phyloP scores from a whole-genome alignment of 1,139 yeast genomes.

The Hyphopichia buzzinii region DNA sequence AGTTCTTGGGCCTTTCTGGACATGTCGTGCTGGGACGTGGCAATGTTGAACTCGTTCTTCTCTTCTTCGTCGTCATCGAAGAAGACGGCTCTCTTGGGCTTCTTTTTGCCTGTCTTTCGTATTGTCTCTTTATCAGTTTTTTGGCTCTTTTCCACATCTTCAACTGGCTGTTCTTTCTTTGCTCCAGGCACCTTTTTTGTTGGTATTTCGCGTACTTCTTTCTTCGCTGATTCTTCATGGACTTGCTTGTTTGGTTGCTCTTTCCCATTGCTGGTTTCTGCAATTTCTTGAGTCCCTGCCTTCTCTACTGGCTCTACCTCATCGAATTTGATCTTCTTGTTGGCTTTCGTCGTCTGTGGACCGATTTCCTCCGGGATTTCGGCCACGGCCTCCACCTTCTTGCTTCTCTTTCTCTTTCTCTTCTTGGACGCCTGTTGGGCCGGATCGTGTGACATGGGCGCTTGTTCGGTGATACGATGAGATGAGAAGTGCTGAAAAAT shows the following conservation, averaged over 20 bases:
- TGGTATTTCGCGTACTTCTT: too few relatives aligned
- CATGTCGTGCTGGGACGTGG: constrained; percentile 18
- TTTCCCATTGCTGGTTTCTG: background rate
- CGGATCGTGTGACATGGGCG: too few relatives aligned
- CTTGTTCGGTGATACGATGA: too few relatives aligned
- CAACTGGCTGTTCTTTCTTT: too few relatives aligned
- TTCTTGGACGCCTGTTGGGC: constrained; percentile 4
- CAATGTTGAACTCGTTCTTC: constrained; percentile 21
- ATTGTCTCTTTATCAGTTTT: background rate
- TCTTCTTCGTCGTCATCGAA: constrained; percentile 21
- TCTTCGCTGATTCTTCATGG: too few relatives aligned
- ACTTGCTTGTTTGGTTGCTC: background rate
- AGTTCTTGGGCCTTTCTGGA: constrained; percentile 46
- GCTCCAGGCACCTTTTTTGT: too few relatives aligned
- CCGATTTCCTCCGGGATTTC: too few relatives aligned
- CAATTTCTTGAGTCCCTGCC: background rate
- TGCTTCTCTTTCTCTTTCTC: constrained; percentile 8
- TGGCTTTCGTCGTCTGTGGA: constrained; percentile 18
- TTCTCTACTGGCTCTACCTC: constrained; percentile 7
- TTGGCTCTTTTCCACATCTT: background rate
- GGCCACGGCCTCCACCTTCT: constrained; percentile 2
- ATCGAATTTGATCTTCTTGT: constrained; percentile 32
- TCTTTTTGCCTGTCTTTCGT: too few relatives aligned
- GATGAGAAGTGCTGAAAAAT: too few relatives aligned
- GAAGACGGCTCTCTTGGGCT: constrained; percentile 9